Percentiles rank a stretch among this genome's conserved stretches.
These are phyloP conservation scores for Aspergillus brunneoviolaceus DNA, from an alignment of 2,329 filamentous ascomycete genomes.

Conservation along the genomic window DNA sequence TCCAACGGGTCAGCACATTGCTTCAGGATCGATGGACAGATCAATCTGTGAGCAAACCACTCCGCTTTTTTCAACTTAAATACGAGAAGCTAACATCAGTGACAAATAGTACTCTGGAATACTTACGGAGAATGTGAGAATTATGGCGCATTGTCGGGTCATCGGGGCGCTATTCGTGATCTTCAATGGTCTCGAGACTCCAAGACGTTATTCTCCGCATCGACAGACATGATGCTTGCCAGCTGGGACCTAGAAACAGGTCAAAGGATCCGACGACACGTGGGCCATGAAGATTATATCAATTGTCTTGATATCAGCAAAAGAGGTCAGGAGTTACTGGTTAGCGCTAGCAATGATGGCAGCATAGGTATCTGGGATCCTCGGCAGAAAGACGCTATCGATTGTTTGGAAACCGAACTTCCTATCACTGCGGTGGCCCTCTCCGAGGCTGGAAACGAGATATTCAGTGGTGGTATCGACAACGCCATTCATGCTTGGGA, in stretches of 20 bases:
- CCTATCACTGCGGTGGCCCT: slow-evolving; percentile 88
- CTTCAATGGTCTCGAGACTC: slow-evolving; percentile 97
- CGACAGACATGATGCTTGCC: slow-evolving; percentile 87
- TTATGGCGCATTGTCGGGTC: slow-evolving; percentile 82
- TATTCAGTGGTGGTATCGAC: slow-evolving; percentile 92
- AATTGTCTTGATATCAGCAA: slow-evolving; percentile 87
- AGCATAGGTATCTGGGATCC: slow-evolving; percentile 96
- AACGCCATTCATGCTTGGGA: slow-evolving; percentile 99
- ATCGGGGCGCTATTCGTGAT: slow-evolving; percentile 87
- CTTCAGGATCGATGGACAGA: slow-evolving; percentile 93
- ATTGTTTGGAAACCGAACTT: slow-evolving; percentile 87
- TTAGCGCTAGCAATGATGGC: slow-evolving; percentile 91
- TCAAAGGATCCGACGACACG: slow-evolving; percentile 84
- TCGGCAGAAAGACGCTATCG: slow-evolving; percentile 79
- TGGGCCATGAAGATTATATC: slow-evolving; percentile 94
- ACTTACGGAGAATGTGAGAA: slow-evolving; percentile 93
- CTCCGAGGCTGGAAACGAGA: slow-evolving; percentile 91
- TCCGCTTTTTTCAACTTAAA: background rate
- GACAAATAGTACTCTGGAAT: slow-evolving; percentile 77
- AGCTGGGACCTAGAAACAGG: slow-evolving; percentile 95
- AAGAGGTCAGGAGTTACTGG: slow-evolving; percentile 83
- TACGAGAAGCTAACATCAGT: background rate
- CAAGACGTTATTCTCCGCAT: slow-evolving; percentile 84
- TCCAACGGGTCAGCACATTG: slow-evolving; percentile 81
- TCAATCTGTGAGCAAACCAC: slow-evolving; percentile 67